Base-by-base conservation (phyloP, 2,329 filamentous ascomycete genomes). In the Rugonectria rugulosa region DNA sequence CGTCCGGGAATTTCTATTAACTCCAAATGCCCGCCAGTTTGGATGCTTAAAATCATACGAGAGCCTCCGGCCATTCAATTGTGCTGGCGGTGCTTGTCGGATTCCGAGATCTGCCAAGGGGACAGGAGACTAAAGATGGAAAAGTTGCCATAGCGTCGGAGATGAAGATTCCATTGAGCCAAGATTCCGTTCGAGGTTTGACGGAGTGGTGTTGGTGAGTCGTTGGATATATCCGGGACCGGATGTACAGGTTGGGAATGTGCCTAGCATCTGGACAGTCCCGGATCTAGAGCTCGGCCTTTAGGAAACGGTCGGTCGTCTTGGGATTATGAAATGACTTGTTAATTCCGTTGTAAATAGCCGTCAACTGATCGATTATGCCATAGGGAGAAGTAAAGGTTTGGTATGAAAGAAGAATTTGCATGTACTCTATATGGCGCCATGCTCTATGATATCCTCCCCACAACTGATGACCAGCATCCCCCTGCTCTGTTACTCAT, bases 171-270 rank as follows among this genome's bases (percentile, higher is more conserved):
- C n/a, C 7, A 10, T 36, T 36, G 15, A 36, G 10, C 19, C n/a
- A 17, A 10, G n/a, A 15, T 36, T 36, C n/a, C 10, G 32, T n/a
- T 15, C 14, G 3, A 17, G 15, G 9, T 17, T 20, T 2, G 15
- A 2, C 24, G 15, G 21, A 32, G 15, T n/a, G 3, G 17, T 41
- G 14, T n/a, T n/a, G 46, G 17, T 15, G 36, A 26, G 20, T 24
- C 17, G n/a, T 2, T 29, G n/a, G 46, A 24, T 49, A 49, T 49
- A 49, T 49, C 46, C 46, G 46, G 17, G 4, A 3, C 27, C 46
- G 37, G 46, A 41, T 41, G 15, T 42, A 49, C 19, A 14, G 19
- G 14, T 8, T 19, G 24, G 14, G 7, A n/a, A 17, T 32, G 17
- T 17, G 46, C 34, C 46, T 49, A 41, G 44, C n/a, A 4, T 17